These are phyloP conservation scores for Dactylellina sp. DNA, from an alignment of 2,329 filamentous ascomycete species.

Conservation along the genomic window DNA sequence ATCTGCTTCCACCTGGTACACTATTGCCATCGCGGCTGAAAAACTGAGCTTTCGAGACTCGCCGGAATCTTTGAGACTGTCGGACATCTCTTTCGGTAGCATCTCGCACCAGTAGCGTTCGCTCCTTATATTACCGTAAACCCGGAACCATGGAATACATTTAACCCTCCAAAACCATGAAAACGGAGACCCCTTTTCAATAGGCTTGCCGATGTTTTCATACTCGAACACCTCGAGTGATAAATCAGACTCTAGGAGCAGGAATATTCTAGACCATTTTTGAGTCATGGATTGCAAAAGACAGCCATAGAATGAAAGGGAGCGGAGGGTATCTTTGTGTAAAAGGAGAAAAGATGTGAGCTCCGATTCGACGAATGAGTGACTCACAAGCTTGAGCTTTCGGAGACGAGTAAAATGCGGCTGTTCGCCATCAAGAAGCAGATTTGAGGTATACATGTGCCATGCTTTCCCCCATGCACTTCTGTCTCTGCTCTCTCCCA, in stretches of 20 bases:
- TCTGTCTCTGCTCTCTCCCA: neutral
- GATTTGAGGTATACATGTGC: neutral
- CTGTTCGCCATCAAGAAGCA: neutral
- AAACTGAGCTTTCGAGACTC: slow-evolving; percentile 1
- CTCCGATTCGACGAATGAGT: slow-evolving; percentile 14
- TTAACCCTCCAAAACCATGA: neutral
- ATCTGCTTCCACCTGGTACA: no score
- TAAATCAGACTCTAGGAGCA: slow-evolving; percentile 15
- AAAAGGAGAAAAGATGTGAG: slow-evolving; percentile 10
- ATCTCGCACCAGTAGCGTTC: slow-evolving; percentile 23
- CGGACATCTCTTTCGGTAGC: neutral
- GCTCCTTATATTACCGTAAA: slow-evolving; percentile 20
- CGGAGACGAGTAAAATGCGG: slow-evolving; percentile 9
- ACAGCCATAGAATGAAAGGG: slow-evolving; percentile 7
- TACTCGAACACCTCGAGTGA: slow-evolving; percentile 20
- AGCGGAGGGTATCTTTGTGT: slow-evolving; percentile 13
- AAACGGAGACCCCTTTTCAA: neutral
- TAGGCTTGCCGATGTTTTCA: neutral
- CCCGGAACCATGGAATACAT: slow-evolving; percentile 27
- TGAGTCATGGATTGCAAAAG: slow-evolving; percentile 9
- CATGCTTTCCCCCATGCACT: neutral
- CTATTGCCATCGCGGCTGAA: neutral
- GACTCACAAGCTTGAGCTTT: slow-evolving; percentile 7
- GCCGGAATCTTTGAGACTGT: no score
- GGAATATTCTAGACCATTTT: slow-evolving; percentile 31